Evolutionary conservation across 345 rosid genomes (phyloP).

Genomic region (Gynandropsis gynandra): DNA sequence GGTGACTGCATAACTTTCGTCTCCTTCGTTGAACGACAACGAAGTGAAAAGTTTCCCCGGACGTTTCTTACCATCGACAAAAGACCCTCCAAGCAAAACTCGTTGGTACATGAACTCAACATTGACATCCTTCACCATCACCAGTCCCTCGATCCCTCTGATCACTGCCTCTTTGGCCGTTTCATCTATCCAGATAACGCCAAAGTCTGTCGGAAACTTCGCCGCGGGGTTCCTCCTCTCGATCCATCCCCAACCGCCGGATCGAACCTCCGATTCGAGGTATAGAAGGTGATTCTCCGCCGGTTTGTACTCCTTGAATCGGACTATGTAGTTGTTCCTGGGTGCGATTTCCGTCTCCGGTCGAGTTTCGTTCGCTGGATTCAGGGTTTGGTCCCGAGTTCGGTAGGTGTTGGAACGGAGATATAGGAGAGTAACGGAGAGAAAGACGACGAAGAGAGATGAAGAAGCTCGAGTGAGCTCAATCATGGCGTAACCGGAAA

Average conservation of each 20-base stretch:
- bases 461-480: slow-evolving; percentile 7
- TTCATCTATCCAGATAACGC: slow-evolving; percentile 54
- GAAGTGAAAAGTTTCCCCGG: slow-evolving; percentile 85
- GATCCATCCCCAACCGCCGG: slow-evolving; percentile 86
- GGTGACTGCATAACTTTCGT: slow-evolving; percentile 23
- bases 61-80: slow-evolving; percentile 58
- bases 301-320: slow-evolving; percentile 56
- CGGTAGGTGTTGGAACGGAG: slow-evolving; percentile 27
- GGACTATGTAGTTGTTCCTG: slow-evolving; percentile 52
- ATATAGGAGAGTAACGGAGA: slow-evolving; percentile 32
- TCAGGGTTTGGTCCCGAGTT: slow-evolving; percentile 21
- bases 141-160: slow-evolving; percentile 51
- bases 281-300: slow-evolving; percentile 50
- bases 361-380: slow-evolving; percentile 20
- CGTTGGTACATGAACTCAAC: slow-evolving; percentile 62
- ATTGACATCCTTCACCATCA: slow-evolving; percentile 69
- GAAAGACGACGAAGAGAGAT: slow-evolving; percentile 11
- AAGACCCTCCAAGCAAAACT: slow-evolving; percentile 52
- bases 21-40: slow-evolving; percentile 69
- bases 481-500: slow-evolving; percentile 15
- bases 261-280: slow-evolving; percentile 45
- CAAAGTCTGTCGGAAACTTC: slow-evolving; percentile 77
- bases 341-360: slow-evolving; percentile 9
- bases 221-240: slow-evolving; percentile 69
- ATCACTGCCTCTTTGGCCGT: slow-evolving; percentile 37